These are phyloP conservation scores for Calonectria fujianensis DNA, from an alignment of 2,329 filamentous ascomycete species.

Conservation along the genomic window DNA sequence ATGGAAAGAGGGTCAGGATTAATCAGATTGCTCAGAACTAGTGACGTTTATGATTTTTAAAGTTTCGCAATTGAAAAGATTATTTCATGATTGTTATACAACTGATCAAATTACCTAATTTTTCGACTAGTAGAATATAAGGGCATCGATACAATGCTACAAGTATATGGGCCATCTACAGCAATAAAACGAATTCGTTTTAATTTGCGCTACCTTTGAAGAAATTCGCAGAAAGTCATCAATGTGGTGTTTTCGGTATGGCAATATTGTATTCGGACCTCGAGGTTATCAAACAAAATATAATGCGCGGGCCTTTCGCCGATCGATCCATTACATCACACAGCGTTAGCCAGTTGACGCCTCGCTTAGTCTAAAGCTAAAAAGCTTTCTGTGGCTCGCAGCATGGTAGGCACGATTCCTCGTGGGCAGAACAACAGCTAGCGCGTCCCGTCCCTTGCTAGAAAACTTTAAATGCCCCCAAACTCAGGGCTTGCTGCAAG, in stretches of 20 bases:
- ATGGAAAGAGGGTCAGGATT: not conserved
- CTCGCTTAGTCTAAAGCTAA: not conserved
- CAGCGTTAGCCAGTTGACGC: not conserved
- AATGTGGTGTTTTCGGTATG: no score
- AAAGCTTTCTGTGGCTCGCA: not conserved
- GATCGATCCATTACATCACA: not conserved
- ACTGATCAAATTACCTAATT: not conserved
- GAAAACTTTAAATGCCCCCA: not conserved
- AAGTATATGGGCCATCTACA: no score
- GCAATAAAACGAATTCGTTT: no score
- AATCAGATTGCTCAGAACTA: no score
- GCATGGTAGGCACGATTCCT: no score
- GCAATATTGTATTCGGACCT: not conserved
- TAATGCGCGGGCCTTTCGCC: not conserved
- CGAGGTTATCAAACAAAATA: not conserved
- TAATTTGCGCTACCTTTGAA: no score
- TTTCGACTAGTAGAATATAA: not conserved
- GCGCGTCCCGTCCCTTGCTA: not conserved
- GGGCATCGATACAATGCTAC: no score
- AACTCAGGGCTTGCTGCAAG: not conserved
- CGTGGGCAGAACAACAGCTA: not conserved
- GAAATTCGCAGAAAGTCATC: no score
- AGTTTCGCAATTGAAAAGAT: not conserved
- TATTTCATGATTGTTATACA: not conserved
- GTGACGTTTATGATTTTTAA: not conserved